These are phyloP conservation scores for Vitis hybrid DNA, from an alignment of 177 flowering plant genomes.

Conservation along the genomic window DNA sequence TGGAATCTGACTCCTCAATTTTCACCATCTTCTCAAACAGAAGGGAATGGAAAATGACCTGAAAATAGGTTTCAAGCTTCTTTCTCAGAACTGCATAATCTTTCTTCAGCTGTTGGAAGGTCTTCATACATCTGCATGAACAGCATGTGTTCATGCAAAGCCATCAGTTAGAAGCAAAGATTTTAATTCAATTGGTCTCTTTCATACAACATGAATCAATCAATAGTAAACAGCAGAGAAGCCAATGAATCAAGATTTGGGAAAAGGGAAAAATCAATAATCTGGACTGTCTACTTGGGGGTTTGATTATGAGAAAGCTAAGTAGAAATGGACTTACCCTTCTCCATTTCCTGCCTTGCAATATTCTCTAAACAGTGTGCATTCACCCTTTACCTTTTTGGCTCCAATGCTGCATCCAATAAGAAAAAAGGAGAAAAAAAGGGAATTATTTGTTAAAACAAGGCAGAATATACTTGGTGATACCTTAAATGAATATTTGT, in stretches of 20 bases:
- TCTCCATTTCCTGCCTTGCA: conserved; percentile 68
- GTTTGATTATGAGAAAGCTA: too few relatives aligned
- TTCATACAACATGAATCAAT: too few relatives aligned
- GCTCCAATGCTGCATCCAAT: conserved; percentile 83
- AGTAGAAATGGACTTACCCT: conserved; percentile 49
- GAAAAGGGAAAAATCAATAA: background rate
- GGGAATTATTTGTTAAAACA: conserved; percentile 1
- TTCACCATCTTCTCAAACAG: too few relatives aligned
- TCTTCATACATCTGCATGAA: conserved; percentile 67
- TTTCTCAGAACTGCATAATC: conserved; percentile 59
- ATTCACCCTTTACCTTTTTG: conserved; percentile 67
- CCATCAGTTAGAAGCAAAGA: background rate
- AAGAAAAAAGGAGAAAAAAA: background rate
- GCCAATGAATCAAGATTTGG: too few relatives aligned
- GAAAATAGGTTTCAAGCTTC: conserved; percentile 78
- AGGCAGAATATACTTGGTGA: conserved; percentile 13
- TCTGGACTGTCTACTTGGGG: background rate
- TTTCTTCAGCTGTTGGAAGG: conserved; percentile 70
- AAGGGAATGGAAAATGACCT: conserved; percentile 35
- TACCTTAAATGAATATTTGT: background rate
- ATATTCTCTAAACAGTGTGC: conserved; percentile 56
- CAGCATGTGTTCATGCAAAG: conserved; percentile 33
- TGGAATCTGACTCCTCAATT: background rate
- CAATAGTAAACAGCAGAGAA: too few relatives aligned
- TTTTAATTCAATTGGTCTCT: background rate